phyloP scores from a whole-genome alignment of 2,329 filamentous ascomycete genomes.

The Calonectria hongkongensis region DNA sequence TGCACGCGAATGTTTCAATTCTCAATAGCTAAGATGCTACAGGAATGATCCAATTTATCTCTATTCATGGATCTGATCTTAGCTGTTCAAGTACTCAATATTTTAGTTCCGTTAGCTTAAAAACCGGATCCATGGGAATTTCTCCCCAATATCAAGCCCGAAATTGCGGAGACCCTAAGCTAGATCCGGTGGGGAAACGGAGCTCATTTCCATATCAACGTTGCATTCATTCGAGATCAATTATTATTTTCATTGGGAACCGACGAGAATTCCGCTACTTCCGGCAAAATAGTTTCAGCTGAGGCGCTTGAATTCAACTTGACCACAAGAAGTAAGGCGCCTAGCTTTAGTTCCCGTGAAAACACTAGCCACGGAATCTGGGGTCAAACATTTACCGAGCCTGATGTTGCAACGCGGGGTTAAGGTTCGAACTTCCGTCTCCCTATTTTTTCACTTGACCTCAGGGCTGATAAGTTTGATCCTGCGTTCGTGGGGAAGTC shows the following conservation, averaged over 20 bases:
- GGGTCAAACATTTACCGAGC: neutral
- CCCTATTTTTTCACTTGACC: neutral
- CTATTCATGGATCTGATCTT: neutral
- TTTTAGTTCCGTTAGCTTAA: neutral
- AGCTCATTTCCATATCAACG: constrained; percentile 7
- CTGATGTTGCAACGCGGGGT: neutral
- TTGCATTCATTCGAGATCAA: neutral
- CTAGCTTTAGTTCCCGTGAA: neutral
- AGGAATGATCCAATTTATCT: neutral
- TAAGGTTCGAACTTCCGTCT: neutral
- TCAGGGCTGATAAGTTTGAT: neutral
- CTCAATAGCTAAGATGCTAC: neutral
- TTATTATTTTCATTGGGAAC: neutral
- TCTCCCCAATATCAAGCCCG: constrained; percentile 22
- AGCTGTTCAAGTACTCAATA: constrained; percentile 36
- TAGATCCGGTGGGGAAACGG: constrained; percentile 43
- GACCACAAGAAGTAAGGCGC: neutral
- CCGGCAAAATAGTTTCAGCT: neutral
- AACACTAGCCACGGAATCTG: neutral
- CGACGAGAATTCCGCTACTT: neutral
- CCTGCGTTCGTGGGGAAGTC: too few species aligned
- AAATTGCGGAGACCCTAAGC: constrained; percentile 42
- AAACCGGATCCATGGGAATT: neutral
- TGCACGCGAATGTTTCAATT: too few species aligned
- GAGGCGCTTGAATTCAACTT: neutral